These are phyloP conservation scores for Trichosanthes cucumerina DNA, from an alignment of 306 rosid genomes.

Conservation along the genomic window DNA sequence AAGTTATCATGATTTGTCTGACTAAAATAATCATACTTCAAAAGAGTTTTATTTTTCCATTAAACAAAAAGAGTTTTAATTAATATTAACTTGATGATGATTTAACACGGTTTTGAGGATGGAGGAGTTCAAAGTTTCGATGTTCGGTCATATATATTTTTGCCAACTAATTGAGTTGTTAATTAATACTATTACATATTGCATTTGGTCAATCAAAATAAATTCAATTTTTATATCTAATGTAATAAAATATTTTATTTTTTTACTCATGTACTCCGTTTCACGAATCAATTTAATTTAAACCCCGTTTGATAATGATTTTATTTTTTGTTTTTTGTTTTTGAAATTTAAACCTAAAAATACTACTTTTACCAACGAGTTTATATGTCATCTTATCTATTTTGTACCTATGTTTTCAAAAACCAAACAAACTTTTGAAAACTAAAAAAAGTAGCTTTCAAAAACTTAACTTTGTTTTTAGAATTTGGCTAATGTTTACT, in stretches of 20 bases:
- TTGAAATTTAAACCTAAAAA: too few species aligned
- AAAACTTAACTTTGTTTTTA: too few species aligned
- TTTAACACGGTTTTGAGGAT: constrained; percentile 8
- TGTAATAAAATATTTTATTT: not conserved
- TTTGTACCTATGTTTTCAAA: too few species aligned
- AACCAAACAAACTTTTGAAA: too few species aligned
- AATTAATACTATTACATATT: not conserved
- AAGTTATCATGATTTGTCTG: not conserved
- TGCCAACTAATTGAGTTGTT: not conserved
- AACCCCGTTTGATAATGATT: too few species aligned
- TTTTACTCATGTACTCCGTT: not conserved
- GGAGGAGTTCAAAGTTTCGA: not conserved
- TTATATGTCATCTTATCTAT: too few species aligned
- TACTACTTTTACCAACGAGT: too few species aligned
- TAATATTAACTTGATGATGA: not conserved
- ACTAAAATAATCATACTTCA: not conserved
- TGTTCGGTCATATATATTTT: not conserved
- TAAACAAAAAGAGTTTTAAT: not conserved
- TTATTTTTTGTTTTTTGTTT: too few species aligned
- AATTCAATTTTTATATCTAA: not conserved
- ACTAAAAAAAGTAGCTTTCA: too few species aligned
- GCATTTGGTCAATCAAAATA: not conserved
- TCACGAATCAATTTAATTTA: not conserved
- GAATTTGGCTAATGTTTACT: too few species aligned
- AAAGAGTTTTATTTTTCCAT: not conserved